Conservation (phyloP, 2,329 filamentous ascomycete species). For the Helicocarpus griseus region DNA sequence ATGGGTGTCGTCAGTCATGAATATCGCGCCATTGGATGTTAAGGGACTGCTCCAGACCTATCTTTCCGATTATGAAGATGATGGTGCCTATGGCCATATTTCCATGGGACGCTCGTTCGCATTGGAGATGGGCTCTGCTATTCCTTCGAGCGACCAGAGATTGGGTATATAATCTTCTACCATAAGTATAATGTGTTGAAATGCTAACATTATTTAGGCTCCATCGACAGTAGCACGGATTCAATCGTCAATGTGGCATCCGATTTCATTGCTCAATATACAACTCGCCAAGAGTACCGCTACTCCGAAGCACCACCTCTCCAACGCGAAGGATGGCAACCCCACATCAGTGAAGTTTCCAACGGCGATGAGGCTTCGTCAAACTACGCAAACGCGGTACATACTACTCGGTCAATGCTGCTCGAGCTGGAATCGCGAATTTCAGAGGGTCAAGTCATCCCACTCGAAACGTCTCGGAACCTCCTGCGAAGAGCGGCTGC, state of each 20-base stretch:
- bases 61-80: conserved; percentile 86
- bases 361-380: neutral
- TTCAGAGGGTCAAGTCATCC: conserved; percentile 57
- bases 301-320: conserved; percentile 60
- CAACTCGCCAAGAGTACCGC: conserved; percentile 88
- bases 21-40: conserved; percentile 80
- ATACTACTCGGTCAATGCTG: conserved; percentile 7
- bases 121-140: conserved; percentile 77
- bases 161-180: conserved; percentile 40
- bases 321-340: conserved; percentile 4
- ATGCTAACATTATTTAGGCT: conserved; percentile 30
- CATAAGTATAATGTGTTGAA: conserved; percentile 2
- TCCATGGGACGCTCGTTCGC: conserved; percentile 91
- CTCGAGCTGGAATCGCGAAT: conserved; percentile 30
- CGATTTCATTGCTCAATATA: conserved; percentile 95
- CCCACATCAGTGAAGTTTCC: neutral
- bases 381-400: conserved; percentile 1
- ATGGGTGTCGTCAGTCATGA: conserved; percentile 75
- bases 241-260: conserved; percentile 81
- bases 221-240: conserved; percentile 65
- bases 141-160: conserved; percentile 78
- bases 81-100: conserved; percentile 81
- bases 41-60: conserved; percentile 96
- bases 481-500: conserved; percentile 77
- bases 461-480: conserved; percentile 66